Percentiles rank a stretch among this genome's conserved stretches.
phyloP scores from a whole-genome alignment of 2,329 filamentous ascomycete species.

The Kalaharituber pfeilii region DNA sequence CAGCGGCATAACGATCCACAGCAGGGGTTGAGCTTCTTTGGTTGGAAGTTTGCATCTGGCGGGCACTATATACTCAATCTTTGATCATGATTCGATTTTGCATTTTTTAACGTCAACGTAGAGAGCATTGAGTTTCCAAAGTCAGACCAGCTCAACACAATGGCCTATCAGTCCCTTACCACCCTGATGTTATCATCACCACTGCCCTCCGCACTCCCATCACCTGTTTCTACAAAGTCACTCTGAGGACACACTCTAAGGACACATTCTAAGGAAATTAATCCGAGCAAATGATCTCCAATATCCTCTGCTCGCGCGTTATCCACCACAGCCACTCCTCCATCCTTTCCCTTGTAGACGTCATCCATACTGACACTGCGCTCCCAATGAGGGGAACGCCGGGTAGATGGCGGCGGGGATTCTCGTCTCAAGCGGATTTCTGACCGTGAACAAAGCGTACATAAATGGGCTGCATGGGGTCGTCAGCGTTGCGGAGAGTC shows the following conservation, averaged over 20 bases:
- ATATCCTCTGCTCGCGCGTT: slow-evolving; percentile 32
- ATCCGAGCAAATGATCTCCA: slow-evolving; percentile 69
- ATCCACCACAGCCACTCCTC: slow-evolving; percentile 6
- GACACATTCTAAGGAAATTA: slow-evolving; percentile 74
- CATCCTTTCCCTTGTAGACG: slow-evolving; percentile 36
- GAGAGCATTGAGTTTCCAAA: slow-evolving; percentile 37
- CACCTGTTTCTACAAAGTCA: slow-evolving; percentile 65
- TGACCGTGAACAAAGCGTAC: slow-evolving; percentile 81
- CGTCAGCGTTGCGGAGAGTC: slow-evolving; percentile 56
- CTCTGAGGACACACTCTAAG: slow-evolving; percentile 65
- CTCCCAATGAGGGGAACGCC: too few species aligned
- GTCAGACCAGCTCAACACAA: slow-evolving; percentile 2
- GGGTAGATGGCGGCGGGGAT: too few species aligned
- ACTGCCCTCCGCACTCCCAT: slow-evolving; percentile 81
- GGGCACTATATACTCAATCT: neutral
- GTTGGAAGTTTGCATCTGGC: neutral
- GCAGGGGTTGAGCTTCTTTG: neutral
- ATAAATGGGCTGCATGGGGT: slow-evolving; percentile 62
- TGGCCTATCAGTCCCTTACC: slow-evolving; percentile 24
- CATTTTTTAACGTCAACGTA: neutral
- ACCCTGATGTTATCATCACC: slow-evolving; percentile 75
- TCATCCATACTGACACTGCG: too few species aligned
- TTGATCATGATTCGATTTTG: neutral
- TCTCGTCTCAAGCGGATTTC: slow-evolving; percentile 53
- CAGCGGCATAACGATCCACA: too few species aligned